A percentile compares a stretch with the other conserved stretches of the same genome.
phyloP scores from a whole-genome alignment of 2,329 filamentous ascomycete species.

The Claviceps sorghi region DNA sequence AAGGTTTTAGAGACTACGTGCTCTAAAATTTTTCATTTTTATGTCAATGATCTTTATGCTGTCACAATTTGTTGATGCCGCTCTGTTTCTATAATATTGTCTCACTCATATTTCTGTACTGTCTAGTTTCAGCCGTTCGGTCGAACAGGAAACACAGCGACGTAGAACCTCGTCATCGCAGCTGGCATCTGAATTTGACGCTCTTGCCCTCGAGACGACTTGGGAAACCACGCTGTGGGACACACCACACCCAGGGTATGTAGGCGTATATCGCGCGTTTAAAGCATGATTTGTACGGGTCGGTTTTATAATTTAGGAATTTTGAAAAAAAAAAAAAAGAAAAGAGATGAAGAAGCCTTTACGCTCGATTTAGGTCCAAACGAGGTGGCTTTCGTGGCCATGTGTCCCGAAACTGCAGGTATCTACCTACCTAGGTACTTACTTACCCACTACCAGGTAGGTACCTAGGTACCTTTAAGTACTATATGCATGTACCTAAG shows the following conservation, averaged over 20 bases:
- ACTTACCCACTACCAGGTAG: too few relatives aligned
- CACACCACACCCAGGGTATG: not conserved
- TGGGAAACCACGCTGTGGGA: slow-evolving; percentile 2
- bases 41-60: slow-evolving; percentile 10
- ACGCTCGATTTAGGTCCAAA: not conserved
- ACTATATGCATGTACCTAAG: too few relatives aligned
- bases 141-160: slow-evolving; percentile 10
- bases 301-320: slow-evolving; percentile 1
- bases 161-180: slow-evolving; percentile 9
- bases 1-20: slow-evolving; percentile 3
- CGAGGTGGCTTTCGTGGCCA: not conserved
- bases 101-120: slow-evolving; percentile 8
- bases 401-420: not conserved
- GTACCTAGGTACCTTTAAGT: too few relatives aligned
- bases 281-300: slow-evolving; percentile 6
- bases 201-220: not conserved
- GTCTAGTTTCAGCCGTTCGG: slow-evolving; percentile 10
- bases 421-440: too few relatives aligned
- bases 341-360: not conserved
- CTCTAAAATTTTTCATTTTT: not conserved
- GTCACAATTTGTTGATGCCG: not conserved
- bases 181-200: not conserved
- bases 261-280: slow-evolving; percentile 5
- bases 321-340: not conserved
- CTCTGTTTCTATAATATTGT: not conserved